Evolutionary conservation across 257 asterid genomes (phyloP).

Genomic region (Rubia yunnanensis): DNA sequence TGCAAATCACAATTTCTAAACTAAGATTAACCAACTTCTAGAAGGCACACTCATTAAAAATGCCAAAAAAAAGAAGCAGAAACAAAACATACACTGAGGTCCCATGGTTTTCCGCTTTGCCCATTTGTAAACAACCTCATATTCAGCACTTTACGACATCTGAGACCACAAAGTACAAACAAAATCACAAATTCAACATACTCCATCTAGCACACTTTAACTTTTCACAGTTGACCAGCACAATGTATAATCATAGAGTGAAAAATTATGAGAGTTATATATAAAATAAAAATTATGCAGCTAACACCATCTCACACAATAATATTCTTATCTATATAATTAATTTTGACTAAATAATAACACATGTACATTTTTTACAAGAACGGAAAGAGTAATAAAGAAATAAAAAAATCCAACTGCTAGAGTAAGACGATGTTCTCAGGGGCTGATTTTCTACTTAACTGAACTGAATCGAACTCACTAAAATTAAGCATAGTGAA

Average conservation of each 20-base stretch:
- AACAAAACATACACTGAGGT: slow-evolving; percentile 50
- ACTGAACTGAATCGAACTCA: no score
- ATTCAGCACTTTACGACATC: slow-evolving; percentile 91
- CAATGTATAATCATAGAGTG: not conserved
- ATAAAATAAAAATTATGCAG: no score
- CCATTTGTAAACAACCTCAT: slow-evolving; percentile 78
- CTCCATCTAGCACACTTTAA: no score
- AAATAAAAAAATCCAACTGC: no score
- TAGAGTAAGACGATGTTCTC: not conserved
- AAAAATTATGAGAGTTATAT: no score
- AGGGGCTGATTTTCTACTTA: no score
- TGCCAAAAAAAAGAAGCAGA: not conserved
- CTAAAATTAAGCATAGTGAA: no score
- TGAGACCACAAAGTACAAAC: slow-evolving; percentile 21
- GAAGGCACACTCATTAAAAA: not conserved
- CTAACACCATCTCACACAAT: not conserved
- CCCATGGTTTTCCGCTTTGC: slow-evolving; percentile 69
- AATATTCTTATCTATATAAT: not conserved
- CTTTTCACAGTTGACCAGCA: not conserved
- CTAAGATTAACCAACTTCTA: not conserved
- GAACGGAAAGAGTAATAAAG: no score
- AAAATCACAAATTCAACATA: not conserved
- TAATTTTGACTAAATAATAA: no score
- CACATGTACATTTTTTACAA: no score
- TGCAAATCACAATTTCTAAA: slow-evolving; percentile 28